Percentiles rank a stretch among this genome's conserved stretches.
Conservation (phyloP, 371 early-diverging fungal genomes). For the Apophysomyces elegans region DNA sequence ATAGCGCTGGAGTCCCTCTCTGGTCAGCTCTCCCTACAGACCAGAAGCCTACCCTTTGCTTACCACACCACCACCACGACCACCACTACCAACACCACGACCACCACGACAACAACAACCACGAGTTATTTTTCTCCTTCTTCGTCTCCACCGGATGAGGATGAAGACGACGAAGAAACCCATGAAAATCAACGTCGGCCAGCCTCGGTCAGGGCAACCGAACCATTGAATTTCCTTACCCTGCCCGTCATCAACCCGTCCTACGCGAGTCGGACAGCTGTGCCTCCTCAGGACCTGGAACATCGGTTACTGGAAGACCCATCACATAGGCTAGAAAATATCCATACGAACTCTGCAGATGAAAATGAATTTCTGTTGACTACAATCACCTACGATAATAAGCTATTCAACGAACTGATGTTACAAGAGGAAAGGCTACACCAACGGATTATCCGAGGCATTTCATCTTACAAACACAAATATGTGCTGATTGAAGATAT, state of each 20-base stretch:
- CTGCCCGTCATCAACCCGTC: background rate
- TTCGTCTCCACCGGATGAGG: slow-evolving; percentile 14
- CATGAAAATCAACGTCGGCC: slow-evolving; percentile 10
- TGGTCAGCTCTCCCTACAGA: slow-evolving; percentile 28
- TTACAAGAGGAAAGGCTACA: slow-evolving; percentile 38
- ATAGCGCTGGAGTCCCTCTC: slow-evolving; percentile 39
- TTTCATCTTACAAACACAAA: slow-evolving; percentile 49
- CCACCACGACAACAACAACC: slow-evolving; percentile 2
- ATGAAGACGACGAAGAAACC: slow-evolving; percentile 17
- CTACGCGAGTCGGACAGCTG: background rate
- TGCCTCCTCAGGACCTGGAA: background rate
- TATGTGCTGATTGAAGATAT: slow-evolving; percentile 54
- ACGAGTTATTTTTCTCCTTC: slow-evolving; percentile 11
- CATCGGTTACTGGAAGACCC: slow-evolving; percentile 3
- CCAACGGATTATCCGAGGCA: slow-evolving; percentile 41
- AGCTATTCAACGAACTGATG: slow-evolving; percentile 30
- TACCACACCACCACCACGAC: slow-evolving; percentile 11
- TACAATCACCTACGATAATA: slow-evolving; percentile 22
- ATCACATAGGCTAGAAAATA: background rate
- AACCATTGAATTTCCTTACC: slow-evolving; percentile 1
- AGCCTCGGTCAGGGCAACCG: slow-evolving; percentile 6
- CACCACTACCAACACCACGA: background rate
- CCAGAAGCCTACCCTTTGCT: slow-evolving; percentile 15
- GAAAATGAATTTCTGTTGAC: slow-evolving; percentile 19
- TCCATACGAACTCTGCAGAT: background rate